Conservation (phyloP, 805 yeast genomes). For the Pichia ethanolica region DNA sequence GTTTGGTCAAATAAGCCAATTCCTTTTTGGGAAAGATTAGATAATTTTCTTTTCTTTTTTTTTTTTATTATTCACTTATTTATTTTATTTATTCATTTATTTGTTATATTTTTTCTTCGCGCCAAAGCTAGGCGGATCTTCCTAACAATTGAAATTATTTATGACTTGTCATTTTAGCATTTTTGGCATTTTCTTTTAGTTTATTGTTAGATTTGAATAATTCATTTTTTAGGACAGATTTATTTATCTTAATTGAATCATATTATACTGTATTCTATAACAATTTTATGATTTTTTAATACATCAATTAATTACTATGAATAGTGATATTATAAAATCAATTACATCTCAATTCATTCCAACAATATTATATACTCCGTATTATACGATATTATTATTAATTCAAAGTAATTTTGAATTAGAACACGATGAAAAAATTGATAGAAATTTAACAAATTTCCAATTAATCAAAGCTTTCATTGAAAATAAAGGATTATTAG, state of each 20-base stretch:
- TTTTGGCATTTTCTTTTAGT: too few relatives aligned
- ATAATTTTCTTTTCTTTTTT: background rate
- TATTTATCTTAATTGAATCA: too few relatives aligned
- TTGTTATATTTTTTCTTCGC: background rate
- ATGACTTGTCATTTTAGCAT: too few relatives aligned
- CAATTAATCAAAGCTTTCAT: background rate
- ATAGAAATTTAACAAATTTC: background rate
- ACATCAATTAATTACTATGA: too few relatives aligned
- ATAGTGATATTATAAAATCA: background rate
- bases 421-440: background rate
- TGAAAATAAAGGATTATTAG: background rate
- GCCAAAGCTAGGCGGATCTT: too few relatives aligned
- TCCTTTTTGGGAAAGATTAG: conserved; percentile 14
- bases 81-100: background rate
- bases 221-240: too few relatives aligned
- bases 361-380: background rate
- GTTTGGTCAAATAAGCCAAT: conserved; percentile 2
- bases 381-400: background rate
- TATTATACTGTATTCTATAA: too few relatives aligned
- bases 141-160: too few relatives aligned
- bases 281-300: too few relatives aligned
- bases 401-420: background rate
- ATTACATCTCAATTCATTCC: background rate
- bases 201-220: too few relatives aligned
- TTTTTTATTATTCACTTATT: background rate